phyloP scores from a whole-genome alignment of 208 protist genomes.

The Leishmania arabica region DNA sequence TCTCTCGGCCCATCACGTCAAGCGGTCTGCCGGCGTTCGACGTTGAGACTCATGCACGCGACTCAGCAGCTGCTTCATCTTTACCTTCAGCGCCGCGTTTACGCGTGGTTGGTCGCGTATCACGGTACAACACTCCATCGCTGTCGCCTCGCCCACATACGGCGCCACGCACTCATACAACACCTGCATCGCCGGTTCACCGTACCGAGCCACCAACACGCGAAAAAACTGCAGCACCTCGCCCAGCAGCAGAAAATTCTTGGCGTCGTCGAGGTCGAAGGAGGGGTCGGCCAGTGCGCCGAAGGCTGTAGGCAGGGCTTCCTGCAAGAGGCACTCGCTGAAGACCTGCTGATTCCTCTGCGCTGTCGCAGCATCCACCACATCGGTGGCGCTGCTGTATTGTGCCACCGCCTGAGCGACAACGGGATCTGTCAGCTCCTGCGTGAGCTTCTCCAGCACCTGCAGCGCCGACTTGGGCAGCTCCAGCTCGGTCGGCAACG shows the following conservation, averaged over 20 bases:
- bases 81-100: conserved; percentile 55
- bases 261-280: conserved; percentile 77
- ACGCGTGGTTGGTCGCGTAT: conserved; percentile 58
- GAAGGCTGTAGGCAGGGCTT: conserved; percentile 30
- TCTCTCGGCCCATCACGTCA: not conserved
- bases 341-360: conserved; percentile 17
- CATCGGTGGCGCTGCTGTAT: conserved; percentile 2
- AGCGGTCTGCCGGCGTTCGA: not conserved
- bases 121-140: conserved; percentile 45
- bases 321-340: conserved; percentile 18
- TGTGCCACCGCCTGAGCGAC: conserved; percentile 6
- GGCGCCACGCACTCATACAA: conserved; percentile 48
- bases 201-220: conserved; percentile 27
- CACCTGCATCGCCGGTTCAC: conserved; percentile 45
- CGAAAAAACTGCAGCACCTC: conserved; percentile 55
- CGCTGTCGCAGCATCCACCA: conserved; percentile 3
- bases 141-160: conserved; percentile 42
- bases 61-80: conserved; percentile 52
- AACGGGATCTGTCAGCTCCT: conserved; percentile 25
- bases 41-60: conserved; percentile 22
- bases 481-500: conserved; percentile 60
- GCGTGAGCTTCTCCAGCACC: conserved; percentile 48
- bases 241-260: conserved; percentile 62
- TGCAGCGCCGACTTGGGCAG: conserved; percentile 69
- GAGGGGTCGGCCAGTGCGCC: conserved; percentile 7